These are phyloP conservation scores for Adansonia gregorii DNA, from an alignment of 441 rosid species.

Conservation along the genomic window DNA sequence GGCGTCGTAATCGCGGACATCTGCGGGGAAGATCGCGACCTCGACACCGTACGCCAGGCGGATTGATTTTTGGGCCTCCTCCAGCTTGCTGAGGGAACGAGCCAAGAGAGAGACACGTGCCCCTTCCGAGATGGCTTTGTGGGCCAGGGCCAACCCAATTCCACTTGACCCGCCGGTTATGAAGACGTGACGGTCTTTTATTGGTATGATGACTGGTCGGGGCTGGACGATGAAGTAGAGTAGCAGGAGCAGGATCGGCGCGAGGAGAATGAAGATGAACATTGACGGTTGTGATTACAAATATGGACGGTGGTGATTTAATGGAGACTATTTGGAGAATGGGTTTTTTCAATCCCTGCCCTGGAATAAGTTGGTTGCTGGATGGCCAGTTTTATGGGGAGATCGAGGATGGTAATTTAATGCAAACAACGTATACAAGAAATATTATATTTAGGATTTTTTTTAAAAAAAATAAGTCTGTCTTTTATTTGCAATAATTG, in stretches of 20 bases:
- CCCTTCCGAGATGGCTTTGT: slow-evolving; percentile 61
- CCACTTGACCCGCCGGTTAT: slow-evolving; percentile 94
- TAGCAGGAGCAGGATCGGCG: slow-evolving; percentile 50
- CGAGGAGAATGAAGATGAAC: slow-evolving; percentile 38
- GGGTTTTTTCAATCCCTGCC: no score
- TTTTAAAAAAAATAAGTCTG: no score
- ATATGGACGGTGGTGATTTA: slow-evolving; percentile 24
- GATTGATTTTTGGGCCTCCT: slow-evolving; percentile 62
- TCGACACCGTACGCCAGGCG: slow-evolving; percentile 65
- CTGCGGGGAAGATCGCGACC: slow-evolving; percentile 64
- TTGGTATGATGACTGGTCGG: slow-evolving; percentile 57
- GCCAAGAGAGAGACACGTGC: slow-evolving; percentile 83
- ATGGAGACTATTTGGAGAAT: not conserved
- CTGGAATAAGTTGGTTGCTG: not conserved
- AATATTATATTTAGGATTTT: no score
- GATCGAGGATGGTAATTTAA: not conserved
- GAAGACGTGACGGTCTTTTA: slow-evolving; percentile 83
- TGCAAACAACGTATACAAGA: no score
- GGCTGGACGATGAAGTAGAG: slow-evolving; percentile 61
- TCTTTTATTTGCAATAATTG: no score
- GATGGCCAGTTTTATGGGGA: not conserved
- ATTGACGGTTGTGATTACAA: slow-evolving; percentile 32
- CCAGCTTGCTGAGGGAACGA: slow-evolving; percentile 64
- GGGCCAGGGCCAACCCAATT: slow-evolving; percentile 78
- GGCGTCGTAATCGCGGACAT: slow-evolving; percentile 76